Base-by-base conservation (phyloP, 1,284 basidiomycete genomes). In the Cutaneotrichosporon sp. region DNA sequence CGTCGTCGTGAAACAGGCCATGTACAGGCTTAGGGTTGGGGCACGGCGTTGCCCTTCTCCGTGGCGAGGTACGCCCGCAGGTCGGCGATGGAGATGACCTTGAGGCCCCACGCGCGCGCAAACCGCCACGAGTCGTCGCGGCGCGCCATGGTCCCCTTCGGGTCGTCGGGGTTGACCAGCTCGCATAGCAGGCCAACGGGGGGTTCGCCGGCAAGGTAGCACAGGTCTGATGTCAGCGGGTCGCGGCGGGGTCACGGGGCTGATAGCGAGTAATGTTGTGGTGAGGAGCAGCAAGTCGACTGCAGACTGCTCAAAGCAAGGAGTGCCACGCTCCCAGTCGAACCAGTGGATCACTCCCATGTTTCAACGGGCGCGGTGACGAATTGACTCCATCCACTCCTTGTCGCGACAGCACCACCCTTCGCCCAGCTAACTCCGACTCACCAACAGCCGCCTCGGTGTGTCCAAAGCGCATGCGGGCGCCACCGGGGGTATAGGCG, bases 71-170 rank as follows among this genome's bases (percentile, higher is more conserved):
- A 80, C 54, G 72, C 68, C 49, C 73, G 77, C 56, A 84, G 64
- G 66, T 78, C 76, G 58, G 93, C 91, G 18, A 99, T 88, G 58
- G 88, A 93, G 63, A 97, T 90, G 83, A 96, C 88, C 73, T 89
- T 91, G 58, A 98, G 72, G 5, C 88, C 87, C 87, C 89, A 94
- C 36, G 81, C 77, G 70, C 89, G 84, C n/a, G 96, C 94, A 69
- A 99, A 98, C 49, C 81, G 80, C 64, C 91, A 81, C 68, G 91
- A 96, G 64, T 92, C 91, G 68, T 97, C 92, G 33, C 92, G 79
- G n/a, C 92, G 80, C 37, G 93, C 91, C 90, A 99, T 99, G n/a
- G 80, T 84, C 2, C 96, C 96, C 62, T 81, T 74, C n/a, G 82
- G 81, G 55, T 80, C 78, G 66, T 93, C 84, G 47, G 97, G 91